phyloP scores from a whole-genome alignment of 805 yeast species.

The Suhomyces emberorum region DNA sequence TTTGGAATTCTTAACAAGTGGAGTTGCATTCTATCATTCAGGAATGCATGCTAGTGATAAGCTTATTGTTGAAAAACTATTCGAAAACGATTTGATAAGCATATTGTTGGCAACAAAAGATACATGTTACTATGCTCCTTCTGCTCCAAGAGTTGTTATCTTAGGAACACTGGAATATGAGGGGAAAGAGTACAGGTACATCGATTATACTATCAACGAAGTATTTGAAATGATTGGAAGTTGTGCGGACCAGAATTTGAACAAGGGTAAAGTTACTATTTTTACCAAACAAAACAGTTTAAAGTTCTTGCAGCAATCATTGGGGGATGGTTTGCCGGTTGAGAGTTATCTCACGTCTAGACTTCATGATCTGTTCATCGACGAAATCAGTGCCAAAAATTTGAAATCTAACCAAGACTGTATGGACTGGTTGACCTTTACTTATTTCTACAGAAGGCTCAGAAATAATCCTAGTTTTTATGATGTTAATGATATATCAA shows the following conservation, averaged over 20 bases:
- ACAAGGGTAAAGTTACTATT: constrained; percentile 42
- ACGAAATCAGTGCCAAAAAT: constrained; percentile 67
- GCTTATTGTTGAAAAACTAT: constrained; percentile 51
- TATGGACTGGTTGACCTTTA: constrained; percentile 84
- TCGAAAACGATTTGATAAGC: constrained; percentile 46
- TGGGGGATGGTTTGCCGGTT: constrained; percentile 73
- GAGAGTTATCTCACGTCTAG: constrained; percentile 67
- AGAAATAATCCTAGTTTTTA: constrained; percentile 85
- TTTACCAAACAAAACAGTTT: constrained; percentile 54
- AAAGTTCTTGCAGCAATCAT: constrained; percentile 66
- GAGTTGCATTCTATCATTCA: constrained; percentile 62
- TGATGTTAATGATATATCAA: constrained; percentile 64
- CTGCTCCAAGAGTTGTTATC: constrained; percentile 55
- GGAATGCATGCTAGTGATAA: constrained; percentile 57
- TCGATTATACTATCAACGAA: constrained; percentile 65
- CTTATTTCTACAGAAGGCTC: constrained; percentile 78
- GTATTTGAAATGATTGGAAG: constrained; percentile 62
- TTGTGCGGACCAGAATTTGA: constrained; percentile 30
- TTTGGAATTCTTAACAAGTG: constrained; percentile 44
- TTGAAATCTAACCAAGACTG: constrained; percentile 76
- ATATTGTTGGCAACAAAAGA: constrained; percentile 64
- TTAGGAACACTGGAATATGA: constrained; percentile 71
- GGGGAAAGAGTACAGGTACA: constrained; percentile 66
- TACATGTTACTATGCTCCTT: constrained; percentile 47
- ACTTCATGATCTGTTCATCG: constrained; percentile 65